Percentiles rank a stretch among this genome's conserved stretches.
These are phyloP conservation scores for Eucommia ulmoides DNA, from an alignment of 257 asterid genomes.

Conservation along the genomic window DNA sequence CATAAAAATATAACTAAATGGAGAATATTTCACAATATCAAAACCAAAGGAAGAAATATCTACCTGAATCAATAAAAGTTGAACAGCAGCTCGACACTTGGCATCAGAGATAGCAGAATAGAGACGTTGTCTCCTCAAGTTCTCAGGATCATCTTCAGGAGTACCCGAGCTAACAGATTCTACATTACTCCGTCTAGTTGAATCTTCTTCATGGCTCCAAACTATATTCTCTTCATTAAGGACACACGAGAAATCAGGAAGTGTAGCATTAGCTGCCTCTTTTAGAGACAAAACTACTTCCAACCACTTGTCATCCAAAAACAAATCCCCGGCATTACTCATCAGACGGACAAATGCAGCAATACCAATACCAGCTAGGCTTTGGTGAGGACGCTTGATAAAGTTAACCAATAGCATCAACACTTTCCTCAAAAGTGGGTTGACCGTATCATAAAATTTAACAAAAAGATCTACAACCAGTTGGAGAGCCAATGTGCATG, in stretches of 20 bases:
- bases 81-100: constrained; percentile 92
- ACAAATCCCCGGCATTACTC: constrained; percentile 92
- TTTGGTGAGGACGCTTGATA: constrained; percentile 93
- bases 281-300: constrained; percentile 83
- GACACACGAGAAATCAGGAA: constrained; percentile 79
- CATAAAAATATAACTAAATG: no score
- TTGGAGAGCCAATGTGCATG: constrained; percentile 96
- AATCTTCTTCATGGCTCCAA: constrained; percentile 39
- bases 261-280: constrained; percentile 67
- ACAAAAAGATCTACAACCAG: constrained; percentile 96
- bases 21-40: no score
- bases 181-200: constrained; percentile 26
- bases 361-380: constrained; percentile 96
- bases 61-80: constrained; percentile 94
- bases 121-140: constrained; percentile 48
- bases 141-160: constrained; percentile 43
- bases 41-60: not conserved
- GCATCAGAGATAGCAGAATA: constrained; percentile 67
- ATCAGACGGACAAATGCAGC: constrained; percentile 98
- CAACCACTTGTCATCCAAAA: constrained; percentile 87
- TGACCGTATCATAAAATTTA: constrained; percentile 80
- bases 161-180: constrained; percentile 39
- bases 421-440: constrained; percentile 86
- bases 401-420: constrained; percentile 73
- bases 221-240: constrained; percentile 41